A percentile compares a stretch with the other conserved stretches of the same genome.
These are phyloP conservation scores for Irpex sp. DNA, from an alignment of 1,284 basidiomycete species.

Conservation along the genomic window DNA sequence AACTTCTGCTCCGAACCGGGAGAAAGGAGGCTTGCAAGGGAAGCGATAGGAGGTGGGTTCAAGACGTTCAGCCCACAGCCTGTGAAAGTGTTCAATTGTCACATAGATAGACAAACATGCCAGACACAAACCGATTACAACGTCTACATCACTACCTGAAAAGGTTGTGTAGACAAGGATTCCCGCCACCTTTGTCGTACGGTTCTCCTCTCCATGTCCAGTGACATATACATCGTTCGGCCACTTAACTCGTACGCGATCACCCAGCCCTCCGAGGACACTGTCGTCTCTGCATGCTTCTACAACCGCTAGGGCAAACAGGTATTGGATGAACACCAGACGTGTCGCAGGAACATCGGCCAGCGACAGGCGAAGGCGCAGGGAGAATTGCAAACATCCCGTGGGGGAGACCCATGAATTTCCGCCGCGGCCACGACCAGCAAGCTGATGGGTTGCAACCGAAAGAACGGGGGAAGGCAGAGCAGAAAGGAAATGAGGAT, in stretches of 20 bases:
- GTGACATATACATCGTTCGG: constrained; percentile 94
- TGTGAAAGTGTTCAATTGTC: constrained; percentile 25
- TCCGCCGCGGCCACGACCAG: constrained; percentile 84
- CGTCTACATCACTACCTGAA: constrained; percentile 63
- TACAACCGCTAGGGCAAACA: constrained; percentile 87
- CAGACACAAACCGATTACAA: constrained; percentile 66
- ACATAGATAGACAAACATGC: too few species aligned
- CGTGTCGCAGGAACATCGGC: constrained; percentile 55
- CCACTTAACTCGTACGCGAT: constrained; percentile 86
- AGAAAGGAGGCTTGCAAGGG: constrained; percentile 69
- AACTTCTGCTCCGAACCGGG: constrained; percentile 35
- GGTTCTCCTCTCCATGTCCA: constrained; percentile 30
- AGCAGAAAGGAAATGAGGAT: constrained; percentile 65
- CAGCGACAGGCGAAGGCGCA: constrained; percentile 66
- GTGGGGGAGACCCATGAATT: constrained; percentile 94
- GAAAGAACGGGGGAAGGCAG: constrained; percentile 80
- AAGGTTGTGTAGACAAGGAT: constrained; percentile 91
- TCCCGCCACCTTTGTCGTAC: constrained; percentile 73
- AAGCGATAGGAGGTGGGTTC: constrained; percentile 82
- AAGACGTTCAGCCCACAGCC: constrained; percentile 91
- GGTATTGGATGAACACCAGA: constrained; percentile 95
- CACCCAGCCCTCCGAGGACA: constrained; percentile 53
- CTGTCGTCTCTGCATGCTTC: constrained; percentile 67
- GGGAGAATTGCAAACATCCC: constrained; percentile 87
- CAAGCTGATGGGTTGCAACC: constrained; percentile 84